These are phyloP conservation scores for Xerocomus spinulosus DNA, from an alignment of 768 basidiomycete species.

Conservation along the genomic window DNA sequence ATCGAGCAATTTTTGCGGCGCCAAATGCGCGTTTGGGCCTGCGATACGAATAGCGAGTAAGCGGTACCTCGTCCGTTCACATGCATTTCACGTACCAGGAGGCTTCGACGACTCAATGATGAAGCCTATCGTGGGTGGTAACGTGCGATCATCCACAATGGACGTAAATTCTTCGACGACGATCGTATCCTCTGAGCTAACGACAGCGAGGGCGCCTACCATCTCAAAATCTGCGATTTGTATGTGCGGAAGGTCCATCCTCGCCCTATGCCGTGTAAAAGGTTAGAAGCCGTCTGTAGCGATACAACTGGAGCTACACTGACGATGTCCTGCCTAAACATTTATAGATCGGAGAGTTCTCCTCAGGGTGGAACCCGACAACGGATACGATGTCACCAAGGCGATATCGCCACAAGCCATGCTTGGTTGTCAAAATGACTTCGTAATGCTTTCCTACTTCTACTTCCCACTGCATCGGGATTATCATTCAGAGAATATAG, in stretches of 20 bases:
- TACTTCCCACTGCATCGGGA: not conserved
- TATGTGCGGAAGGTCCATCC: constrained; percentile 2
- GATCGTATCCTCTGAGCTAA: constrained; percentile 1
- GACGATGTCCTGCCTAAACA: too few species aligned
- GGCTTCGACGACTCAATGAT: constrained; percentile 12
- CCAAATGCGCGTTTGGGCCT: constrained; percentile 6
- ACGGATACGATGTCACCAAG: not conserved
- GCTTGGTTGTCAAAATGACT: not conserved
- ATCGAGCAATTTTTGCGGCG: constrained; percentile 5
- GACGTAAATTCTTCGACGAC: constrained; percentile 13
- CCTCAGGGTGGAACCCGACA: not conserved
- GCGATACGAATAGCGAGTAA: not conserved
- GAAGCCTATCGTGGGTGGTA: constrained; percentile 7
- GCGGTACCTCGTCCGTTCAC: not conserved
- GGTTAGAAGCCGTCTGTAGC: not conserved
- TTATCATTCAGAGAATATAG: too few species aligned
- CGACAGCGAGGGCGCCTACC: not conserved
- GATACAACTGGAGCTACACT: not conserved
- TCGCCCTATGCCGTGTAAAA: constrained; percentile 2
- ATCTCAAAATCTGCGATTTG: constrained; percentile 12
- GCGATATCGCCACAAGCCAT: not conserved
- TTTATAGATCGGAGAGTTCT: not conserved
- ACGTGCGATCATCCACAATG: constrained; percentile 10
- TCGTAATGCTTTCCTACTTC: not conserved
- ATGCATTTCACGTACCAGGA: constrained; percentile 3